Conservation (phyloP, 1,284 basidiomycete genomes). For the Lentinula novae-zelandiae region DNA sequence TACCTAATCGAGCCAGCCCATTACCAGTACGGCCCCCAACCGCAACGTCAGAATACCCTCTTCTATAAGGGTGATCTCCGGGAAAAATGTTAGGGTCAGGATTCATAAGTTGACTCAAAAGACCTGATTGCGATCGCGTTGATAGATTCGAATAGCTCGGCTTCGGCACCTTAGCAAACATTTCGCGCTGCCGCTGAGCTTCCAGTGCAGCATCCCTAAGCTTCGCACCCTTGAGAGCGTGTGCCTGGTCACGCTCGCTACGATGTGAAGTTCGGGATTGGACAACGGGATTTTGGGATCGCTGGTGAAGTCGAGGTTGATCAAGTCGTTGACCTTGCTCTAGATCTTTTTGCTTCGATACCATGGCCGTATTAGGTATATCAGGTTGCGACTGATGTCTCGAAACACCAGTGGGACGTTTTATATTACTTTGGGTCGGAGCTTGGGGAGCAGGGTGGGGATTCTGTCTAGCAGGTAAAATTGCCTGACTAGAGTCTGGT, state of each 20-base stretch:
- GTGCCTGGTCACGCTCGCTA: slow-evolving; percentile 4
- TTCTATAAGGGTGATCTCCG: slow-evolving; percentile 52
- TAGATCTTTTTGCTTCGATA: slow-evolving; percentile 5
- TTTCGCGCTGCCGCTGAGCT: slow-evolving; percentile 63
- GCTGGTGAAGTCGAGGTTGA: slow-evolving; percentile 14
- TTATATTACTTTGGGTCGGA: neutral
- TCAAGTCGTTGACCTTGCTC: slow-evolving; percentile 6
- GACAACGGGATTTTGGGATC: slow-evolving; percentile 19
- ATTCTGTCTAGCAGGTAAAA: neutral
- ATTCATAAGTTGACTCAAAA: slow-evolving; percentile 66
- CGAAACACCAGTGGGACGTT: neutral
- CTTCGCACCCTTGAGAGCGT: slow-evolving; percentile 18
- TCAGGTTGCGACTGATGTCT: slow-evolving; percentile 12
- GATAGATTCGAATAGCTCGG: slow-evolving; percentile 56
- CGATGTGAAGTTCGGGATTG: slow-evolving; percentile 2
- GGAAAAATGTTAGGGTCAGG: slow-evolving; percentile 63
- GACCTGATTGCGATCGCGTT: slow-evolving; percentile 49
- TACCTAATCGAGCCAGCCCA: slow-evolving; percentile 12
- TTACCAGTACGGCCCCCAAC: slow-evolving; percentile 23
- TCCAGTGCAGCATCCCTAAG: slow-evolving; percentile 47
- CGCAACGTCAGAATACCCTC: slow-evolving; percentile 47
- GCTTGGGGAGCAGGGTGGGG: neutral
- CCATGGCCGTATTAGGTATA: slow-evolving; percentile 17
- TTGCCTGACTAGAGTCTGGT: neutral
- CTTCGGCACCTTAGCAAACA: slow-evolving; percentile 77